phyloP scores from a whole-genome alignment of 345 rosid genomes.

The Salix arbutifolia region DNA sequence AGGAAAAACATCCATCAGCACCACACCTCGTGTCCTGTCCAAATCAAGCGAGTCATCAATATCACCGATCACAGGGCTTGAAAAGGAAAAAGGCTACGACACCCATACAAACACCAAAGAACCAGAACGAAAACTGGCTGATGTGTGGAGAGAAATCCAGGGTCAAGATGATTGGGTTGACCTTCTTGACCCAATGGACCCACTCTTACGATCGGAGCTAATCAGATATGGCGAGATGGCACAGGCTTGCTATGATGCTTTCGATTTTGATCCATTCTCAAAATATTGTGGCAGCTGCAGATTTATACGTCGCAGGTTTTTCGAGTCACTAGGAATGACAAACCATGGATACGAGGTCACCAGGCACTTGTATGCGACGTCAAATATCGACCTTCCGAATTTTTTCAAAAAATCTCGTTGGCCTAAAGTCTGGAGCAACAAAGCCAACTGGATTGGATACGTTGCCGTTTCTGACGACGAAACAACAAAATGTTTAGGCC shows the following conservation, averaged over 20 bases:
- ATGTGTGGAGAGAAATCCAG: constrained; percentile 67
- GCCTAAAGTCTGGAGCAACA: constrained; percentile 81
- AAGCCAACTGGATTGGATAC: constrained; percentile 88
- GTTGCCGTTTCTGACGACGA: constrained; percentile 69
- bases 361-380: constrained; percentile 68
- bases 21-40: constrained; percentile 22
- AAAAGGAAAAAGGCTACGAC: constrained; percentile 16
- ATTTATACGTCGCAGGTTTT: constrained; percentile 48
- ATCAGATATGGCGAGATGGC: constrained; percentile 93
- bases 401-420: constrained; percentile 77
- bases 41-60: constrained; percentile 34
- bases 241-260: constrained; percentile 77
- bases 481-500: constrained; percentile 45
- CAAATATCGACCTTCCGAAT: constrained; percentile 68
- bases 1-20: not conserved
- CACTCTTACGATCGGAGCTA: constrained; percentile 65
- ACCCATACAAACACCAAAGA: constrained; percentile 6
- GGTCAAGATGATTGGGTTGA: constrained; percentile 78
- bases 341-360: constrained; percentile 53
- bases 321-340: constrained; percentile 46
- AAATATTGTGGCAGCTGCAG: constrained; percentile 75
- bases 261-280: constrained; percentile 71
- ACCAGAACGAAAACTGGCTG: constrained; percentile 32
- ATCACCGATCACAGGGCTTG: constrained; percentile 32
- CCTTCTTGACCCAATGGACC: constrained; percentile 71